phyloP scores from a whole-genome alignment of 768 basidiomycete species.

The Leccinellum rugosiceps region DNA sequence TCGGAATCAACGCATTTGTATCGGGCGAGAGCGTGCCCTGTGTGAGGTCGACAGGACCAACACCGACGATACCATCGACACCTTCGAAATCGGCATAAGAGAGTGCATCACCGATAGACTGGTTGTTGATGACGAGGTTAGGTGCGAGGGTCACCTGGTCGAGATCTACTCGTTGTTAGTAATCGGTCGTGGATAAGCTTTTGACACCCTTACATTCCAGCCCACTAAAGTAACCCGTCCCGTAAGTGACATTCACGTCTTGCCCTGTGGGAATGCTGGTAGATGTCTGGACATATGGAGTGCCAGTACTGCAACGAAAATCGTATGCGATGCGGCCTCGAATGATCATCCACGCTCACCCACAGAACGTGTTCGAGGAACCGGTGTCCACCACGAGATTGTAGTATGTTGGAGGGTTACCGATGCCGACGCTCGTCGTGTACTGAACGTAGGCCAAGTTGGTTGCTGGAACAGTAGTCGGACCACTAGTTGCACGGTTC shows the following conservation, averaged over 20 bases:
- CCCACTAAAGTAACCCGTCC: conserved; percentile 24
- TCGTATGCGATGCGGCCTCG: background rate
- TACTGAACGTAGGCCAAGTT: conserved; percentile 17
- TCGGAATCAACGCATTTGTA: conserved; percentile 8
- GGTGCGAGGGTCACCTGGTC: conserved; percentile 28
- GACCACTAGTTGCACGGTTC: background rate
- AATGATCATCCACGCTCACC: background rate
- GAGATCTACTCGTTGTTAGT: conserved; percentile 8
- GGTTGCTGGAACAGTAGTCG: conserved; percentile 14
- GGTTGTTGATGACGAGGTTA: conserved; percentile 24
- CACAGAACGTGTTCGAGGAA: conserved; percentile 31
- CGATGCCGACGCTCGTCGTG: conserved; percentile 24
- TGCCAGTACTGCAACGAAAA: conserved; percentile 16
- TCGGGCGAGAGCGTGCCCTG: background rate
- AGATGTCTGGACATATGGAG: conserved; percentile 17
- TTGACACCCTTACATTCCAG: conserved; percentile 29
- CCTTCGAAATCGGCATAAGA: conserved; percentile 14
- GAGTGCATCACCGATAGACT: conserved; percentile 28
- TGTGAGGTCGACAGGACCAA: conserved; percentile 18
- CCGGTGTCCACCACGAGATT: conserved; percentile 32
- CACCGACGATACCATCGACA: conserved; percentile 24
- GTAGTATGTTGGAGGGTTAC: conserved; percentile 26
- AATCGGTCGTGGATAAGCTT: background rate
- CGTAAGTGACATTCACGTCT: conserved; percentile 13
- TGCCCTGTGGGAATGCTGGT: conserved; percentile 26